phyloP scores from a whole-genome alignment of 2,329 filamentous ascomycete species.

The Paecilomyces variotii region DNA sequence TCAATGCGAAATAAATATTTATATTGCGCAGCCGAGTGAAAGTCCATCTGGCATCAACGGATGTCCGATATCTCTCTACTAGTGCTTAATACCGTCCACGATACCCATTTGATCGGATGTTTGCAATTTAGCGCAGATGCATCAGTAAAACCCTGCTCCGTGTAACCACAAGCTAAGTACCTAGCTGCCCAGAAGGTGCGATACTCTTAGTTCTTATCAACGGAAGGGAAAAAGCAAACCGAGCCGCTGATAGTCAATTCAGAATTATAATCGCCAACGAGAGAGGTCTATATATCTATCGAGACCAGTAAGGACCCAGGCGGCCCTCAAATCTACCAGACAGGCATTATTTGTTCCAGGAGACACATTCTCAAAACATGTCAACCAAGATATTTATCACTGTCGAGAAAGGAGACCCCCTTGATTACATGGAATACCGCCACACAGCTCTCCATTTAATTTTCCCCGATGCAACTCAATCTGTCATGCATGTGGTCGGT shows the following conservation, averaged over 20 bases:
- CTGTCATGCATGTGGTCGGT: conserved; percentile 17
- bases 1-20: no score
- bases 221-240: no score
- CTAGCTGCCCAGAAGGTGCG: background rate
- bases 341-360: background rate
- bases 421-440: conserved; percentile 22
- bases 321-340: background rate
- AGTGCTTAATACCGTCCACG: no score
- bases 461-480: conserved; percentile 9
- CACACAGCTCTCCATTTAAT: conserved; percentile 21
- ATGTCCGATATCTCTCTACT: no score
- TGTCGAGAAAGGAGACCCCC: conserved; percentile 19
- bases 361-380: conserved; percentile 8
- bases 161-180: background rate
- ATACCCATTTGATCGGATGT: no score
- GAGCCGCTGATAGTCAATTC: no score
- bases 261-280: background rate
- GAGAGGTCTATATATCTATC: background rate
- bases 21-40: no score
- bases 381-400: conserved; percentile 15
- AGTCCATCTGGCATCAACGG: no score
- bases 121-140: background rate
- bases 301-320: background rate
- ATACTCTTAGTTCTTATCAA: no score
- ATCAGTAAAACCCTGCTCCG: background rate